phyloP scores from a whole-genome alignment of 352 stramenopile species.

The Albugo candida region DNA sequence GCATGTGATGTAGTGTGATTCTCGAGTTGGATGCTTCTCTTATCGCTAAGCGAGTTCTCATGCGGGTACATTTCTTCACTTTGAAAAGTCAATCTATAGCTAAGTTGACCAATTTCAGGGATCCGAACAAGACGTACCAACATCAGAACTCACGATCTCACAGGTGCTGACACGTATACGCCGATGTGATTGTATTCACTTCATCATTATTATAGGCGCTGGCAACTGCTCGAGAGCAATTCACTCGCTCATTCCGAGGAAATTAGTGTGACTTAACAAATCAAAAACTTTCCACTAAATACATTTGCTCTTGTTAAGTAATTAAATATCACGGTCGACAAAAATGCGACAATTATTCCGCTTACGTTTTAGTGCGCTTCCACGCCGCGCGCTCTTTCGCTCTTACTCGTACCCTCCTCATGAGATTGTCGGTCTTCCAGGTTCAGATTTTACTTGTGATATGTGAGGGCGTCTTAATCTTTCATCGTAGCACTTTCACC shows the following conservation, averaged over 20 bases:
- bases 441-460: slow-evolving; percentile 9
- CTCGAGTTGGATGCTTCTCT: slow-evolving; percentile 76
- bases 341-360: too few relatives aligned
- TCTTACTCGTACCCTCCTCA: slow-evolving; percentile 48
- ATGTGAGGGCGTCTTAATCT: background rate
- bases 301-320: background rate
- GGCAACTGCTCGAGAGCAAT: slow-evolving; percentile 67
- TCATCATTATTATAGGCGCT: slow-evolving; percentile 32
- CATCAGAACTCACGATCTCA: slow-evolving; percentile 74
- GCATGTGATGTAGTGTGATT: slow-evolving; percentile 37
- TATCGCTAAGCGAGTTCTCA: slow-evolving; percentile 81
- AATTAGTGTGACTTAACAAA: background rate
- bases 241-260: slow-evolving; percentile 76
- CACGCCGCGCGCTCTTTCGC: slow-evolving; percentile 27
- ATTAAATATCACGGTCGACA: too few relatives aligned
- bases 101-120: slow-evolving; percentile 19
- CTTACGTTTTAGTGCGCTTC: too few relatives aligned
- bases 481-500: slow-evolving; percentile 75
- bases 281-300: background rate
- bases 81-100: slow-evolving; percentile 1
- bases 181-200: background rate
- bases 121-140: slow-evolving; percentile 74
- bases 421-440: slow-evolving; percentile 58
- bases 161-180: slow-evolving; percentile 17
- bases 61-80: slow-evolving; percentile 37